phyloP scores from a whole-genome alignment of 2,329 filamentous ascomycete species.

The Pyrenochaeta sp. region DNA sequence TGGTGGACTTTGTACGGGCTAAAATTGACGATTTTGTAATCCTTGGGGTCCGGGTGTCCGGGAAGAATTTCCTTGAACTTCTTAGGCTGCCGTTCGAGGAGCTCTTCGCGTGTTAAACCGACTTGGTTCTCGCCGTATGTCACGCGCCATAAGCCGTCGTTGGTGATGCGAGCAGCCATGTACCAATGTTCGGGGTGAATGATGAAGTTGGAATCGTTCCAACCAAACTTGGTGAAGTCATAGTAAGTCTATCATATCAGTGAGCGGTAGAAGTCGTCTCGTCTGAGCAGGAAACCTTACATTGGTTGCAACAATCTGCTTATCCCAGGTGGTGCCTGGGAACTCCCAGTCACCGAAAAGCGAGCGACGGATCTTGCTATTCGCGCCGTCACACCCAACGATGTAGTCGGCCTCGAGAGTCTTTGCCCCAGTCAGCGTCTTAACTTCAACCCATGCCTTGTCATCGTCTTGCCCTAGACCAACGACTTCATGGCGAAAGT shows the following conservation, averaged over 20 bases:
- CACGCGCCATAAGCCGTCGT: slow-evolving; percentile 66
- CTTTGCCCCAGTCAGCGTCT: slow-evolving; percentile 2
- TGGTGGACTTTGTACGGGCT: slow-evolving; percentile 68
- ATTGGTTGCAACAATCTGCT: slow-evolving; percentile 67
- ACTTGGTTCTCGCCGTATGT: slow-evolving; percentile 63
- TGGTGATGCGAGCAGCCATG: slow-evolving; percentile 66
- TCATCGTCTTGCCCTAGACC: slow-evolving; percentile 10
- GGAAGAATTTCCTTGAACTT: slow-evolving; percentile 66
- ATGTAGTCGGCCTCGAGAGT: slow-evolving; percentile 56
- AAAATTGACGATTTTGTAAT: slow-evolving; percentile 64
- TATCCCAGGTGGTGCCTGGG: slow-evolving; percentile 66
- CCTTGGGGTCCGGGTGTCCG: slow-evolving; percentile 63
- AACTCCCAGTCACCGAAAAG: slow-evolving; percentile 45
- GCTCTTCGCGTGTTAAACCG: slow-evolving; percentile 61
- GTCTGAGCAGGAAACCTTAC: too few species aligned
- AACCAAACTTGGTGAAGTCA: slow-evolving; percentile 63
- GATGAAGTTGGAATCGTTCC: slow-evolving; percentile 64
- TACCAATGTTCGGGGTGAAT: slow-evolving; percentile 66
- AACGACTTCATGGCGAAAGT: slow-evolving; percentile 15
- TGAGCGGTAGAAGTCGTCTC: too few species aligned
- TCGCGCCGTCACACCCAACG: slow-evolving; percentile 74
- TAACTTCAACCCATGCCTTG: slow-evolving; percentile 19
- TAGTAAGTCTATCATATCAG: slow-evolving; percentile 61
- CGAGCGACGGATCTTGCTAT: slow-evolving; percentile 63
- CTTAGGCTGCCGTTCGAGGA: slow-evolving; percentile 58